These are phyloP conservation scores for Cotoneaster glaucophyllus DNA, from an alignment of 306 rosid species.

Conservation along the genomic window DNA sequence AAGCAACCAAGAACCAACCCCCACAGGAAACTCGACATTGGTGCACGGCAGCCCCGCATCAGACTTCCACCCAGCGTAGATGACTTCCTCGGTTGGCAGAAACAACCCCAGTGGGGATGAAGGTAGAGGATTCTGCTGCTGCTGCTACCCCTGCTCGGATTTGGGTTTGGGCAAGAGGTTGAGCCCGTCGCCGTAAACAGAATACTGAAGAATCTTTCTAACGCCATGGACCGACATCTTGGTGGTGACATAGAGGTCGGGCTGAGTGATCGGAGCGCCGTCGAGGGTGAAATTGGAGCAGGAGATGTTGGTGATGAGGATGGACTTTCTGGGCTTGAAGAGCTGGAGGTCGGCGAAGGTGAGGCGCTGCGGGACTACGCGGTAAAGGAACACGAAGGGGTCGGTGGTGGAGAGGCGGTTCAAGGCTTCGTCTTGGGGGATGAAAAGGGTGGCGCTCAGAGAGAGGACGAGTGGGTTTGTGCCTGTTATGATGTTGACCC, in stretches of 20 bases:
- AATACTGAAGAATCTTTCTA: slow-evolving; percentile 33
- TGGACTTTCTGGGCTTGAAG: slow-evolving; percentile 30
- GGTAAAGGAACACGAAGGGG: slow-evolving; percentile 40
- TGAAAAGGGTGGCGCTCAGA: slow-evolving; percentile 54
- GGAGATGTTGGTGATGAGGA: slow-evolving; percentile 46
- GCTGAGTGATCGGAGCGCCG: slow-evolving; percentile 30
- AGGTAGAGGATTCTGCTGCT: neutral
- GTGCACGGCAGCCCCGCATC: slow-evolving; percentile 16
- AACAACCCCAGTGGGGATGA: neutral
- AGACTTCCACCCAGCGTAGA: slow-evolving; percentile 6
- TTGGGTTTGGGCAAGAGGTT: neutral
- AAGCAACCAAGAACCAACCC: too few species aligned
- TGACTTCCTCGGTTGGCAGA: neutral
- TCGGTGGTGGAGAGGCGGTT: slow-evolving; percentile 5
- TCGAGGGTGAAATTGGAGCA: slow-evolving; percentile 47
- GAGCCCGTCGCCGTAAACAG: slow-evolving; percentile 26
- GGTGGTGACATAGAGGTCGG: slow-evolving; percentile 42
- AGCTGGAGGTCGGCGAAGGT: slow-evolving; percentile 56
- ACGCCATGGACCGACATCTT: slow-evolving; percentile 46
- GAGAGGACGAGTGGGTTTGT: slow-evolving; percentile 19
- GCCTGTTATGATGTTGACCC: slow-evolving; percentile 38
- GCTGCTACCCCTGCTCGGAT: neutral
- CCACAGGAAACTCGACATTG: slow-evolving; percentile 18
- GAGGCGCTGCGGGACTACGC: slow-evolving; percentile 71
- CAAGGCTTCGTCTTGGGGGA: slow-evolving; percentile 39